A percentile compares a stretch with the other conserved stretches of the same genome.
These are phyloP conservation scores for Podila minutissima DNA, from an alignment of 192 early-diverging fungal species.

Conservation along the genomic window DNA sequence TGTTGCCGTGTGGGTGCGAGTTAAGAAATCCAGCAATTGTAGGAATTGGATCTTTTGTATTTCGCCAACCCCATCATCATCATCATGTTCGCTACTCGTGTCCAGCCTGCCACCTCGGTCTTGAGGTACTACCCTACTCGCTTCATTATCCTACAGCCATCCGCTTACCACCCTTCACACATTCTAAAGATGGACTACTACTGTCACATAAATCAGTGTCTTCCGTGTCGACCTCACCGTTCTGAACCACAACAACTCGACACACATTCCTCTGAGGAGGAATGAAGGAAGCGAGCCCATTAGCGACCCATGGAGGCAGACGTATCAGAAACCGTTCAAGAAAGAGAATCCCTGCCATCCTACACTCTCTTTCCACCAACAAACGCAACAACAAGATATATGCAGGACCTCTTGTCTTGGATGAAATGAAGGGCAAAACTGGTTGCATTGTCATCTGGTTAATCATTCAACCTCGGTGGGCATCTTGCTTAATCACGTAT, in stretches of 20 bases:
- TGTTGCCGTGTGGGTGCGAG: background rate
- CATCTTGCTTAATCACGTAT: too few species aligned
- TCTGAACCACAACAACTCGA: background rate
- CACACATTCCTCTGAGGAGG: too few species aligned
- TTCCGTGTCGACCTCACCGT: background rate
- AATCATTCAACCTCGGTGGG: too few species aligned
- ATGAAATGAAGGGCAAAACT: too few species aligned
- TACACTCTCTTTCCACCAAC: too few species aligned
- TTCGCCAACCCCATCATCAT: background rate
- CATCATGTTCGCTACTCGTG: constrained; percentile 50
- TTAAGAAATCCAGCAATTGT: background rate
- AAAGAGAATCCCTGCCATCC: too few species aligned
- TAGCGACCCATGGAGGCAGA: too few species aligned
- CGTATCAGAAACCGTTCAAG: too few species aligned
- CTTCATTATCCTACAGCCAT: background rate
- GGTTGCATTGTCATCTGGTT: too few species aligned
- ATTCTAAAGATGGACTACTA: background rate
- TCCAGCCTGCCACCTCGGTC: constrained; percentile 39
- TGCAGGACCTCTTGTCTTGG: too few species aligned
- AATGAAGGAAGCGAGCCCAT: background rate
- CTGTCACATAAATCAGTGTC: background rate
- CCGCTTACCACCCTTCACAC: background rate
- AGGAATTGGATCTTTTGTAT: background rate
- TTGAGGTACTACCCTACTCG: constrained; percentile 23
- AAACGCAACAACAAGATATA: too few species aligned